These are phyloP conservation scores for Sanghuangporus sanghuang DNA, from an alignment of 1,284 basidiomycete genomes.

Conservation along the genomic window DNA sequence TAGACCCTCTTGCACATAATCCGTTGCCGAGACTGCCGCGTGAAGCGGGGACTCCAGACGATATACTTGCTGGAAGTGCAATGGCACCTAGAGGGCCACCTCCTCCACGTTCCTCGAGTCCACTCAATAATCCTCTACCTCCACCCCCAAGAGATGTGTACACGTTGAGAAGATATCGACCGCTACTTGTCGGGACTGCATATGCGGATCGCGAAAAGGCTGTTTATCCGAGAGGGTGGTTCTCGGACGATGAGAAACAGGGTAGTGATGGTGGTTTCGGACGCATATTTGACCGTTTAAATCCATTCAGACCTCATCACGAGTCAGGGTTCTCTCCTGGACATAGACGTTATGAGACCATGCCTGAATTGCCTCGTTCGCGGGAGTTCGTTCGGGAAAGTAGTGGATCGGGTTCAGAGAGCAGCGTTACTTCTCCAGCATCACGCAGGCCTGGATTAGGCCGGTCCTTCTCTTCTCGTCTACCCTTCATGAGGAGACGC, in stretches of 20 bases:
- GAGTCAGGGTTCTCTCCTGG: neutral
- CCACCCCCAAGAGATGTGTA: constrained; percentile 14
- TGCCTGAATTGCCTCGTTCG: constrained; percentile 3
- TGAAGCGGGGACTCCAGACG: constrained; percentile 7
- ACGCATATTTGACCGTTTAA: constrained; percentile 7
- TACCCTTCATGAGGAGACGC: constrained; percentile 3
- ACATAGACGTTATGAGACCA: constrained; percentile 11
- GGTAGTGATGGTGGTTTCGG: constrained; percentile 4
- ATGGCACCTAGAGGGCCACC: constrained; percentile 3
- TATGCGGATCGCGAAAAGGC: constrained; percentile 8
- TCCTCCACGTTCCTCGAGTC: neutral
- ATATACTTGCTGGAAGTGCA: constrained; percentile 11
- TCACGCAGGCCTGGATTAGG: neutral
- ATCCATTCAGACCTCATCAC: constrained; percentile 11
- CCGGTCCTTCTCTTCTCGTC: neutral
- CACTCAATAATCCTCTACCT: constrained; percentile 14
- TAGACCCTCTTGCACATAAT: constrained; percentile 5
- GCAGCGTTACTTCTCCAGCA: neutral
- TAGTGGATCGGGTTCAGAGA: neutral
- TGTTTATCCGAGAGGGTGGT: constrained; percentile 15
- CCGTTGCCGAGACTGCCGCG: constrained; percentile 15
- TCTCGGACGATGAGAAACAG: constrained; percentile 3
- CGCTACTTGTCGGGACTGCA: constrained; percentile 8
- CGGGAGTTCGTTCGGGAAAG: neutral
- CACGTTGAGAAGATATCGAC: constrained; percentile 7